Evolutionary conservation across 2,329 filamentous ascomycete species (phyloP), one percentile per base, ranked within the genome.

Genomic region (Hymenotorrendiella dingleyae): DNA sequence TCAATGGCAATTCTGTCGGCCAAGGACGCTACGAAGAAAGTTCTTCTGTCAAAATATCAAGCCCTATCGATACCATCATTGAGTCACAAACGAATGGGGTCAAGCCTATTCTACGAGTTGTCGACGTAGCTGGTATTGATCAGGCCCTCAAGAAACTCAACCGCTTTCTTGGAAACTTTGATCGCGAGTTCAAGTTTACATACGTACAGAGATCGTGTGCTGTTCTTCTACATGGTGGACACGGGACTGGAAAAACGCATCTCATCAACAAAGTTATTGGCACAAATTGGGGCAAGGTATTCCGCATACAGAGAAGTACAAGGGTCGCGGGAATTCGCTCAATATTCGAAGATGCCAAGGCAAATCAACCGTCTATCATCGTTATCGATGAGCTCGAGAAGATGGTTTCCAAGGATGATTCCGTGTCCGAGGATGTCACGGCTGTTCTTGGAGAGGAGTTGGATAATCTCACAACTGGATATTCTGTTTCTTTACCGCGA

Each of bases 171-270:
- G 59, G 63, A 19, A 69, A 70, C 45, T 83, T 84, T 53, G 71
- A 70, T 34, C 58, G 62, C 3, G 48, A 64, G 5, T 60, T 60
- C 28, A 47, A 52, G 24, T 51, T 51, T 23, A 44, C 49, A 6
- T 49, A 48, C 42, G 52, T 44, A 19, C 45, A 56, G 21, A 53
- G 58, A 45, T 60, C 59, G 7, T 61, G 59, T 66, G 67, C 68
- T 58, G 42, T 56, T 51, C 32, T 73, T 62, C 42, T 96, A 4
- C 82, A 94, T 60, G 91, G 91, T 11, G 82, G 86, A 14, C 78
- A 79, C 48, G 90, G 91, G 9, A 94, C 86, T 0, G 91, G 91
- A 19, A 96, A 96, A 66, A 84, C 80, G 0, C 73, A 84, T 50
- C 69, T 96, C 0, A 67, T 96, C 1, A 63, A 82, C 12, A 75